phyloP scores from a whole-genome alignment of 2,329 filamentous ascomycete genomes.

The Emmonsia crescens region DNA sequence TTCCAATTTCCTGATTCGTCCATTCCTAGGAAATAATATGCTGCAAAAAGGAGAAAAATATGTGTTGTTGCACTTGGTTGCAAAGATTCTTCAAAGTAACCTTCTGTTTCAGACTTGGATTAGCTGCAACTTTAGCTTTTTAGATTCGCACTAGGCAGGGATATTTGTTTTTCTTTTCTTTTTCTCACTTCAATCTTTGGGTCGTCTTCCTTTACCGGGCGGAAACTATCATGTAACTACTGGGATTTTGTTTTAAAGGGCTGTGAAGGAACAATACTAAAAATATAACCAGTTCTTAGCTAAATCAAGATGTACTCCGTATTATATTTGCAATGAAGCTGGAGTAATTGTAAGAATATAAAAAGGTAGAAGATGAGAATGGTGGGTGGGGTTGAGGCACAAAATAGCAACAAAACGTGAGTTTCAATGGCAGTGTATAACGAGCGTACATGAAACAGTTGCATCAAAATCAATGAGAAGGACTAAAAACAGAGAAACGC shows the following conservation, averaged over 20 bases:
- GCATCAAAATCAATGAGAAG: not conserved
- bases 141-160: not conserved
- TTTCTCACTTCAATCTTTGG: not conserved
- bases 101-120: not conserved
- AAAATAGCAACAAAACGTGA: no score
- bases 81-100: not conserved
- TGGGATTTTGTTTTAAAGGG: not conserved
- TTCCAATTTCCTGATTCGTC: not conserved
- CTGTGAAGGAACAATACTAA: not conserved
- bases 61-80: not conserved
- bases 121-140: not conserved
- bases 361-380: not conserved
- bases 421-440: not conserved
- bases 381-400: no score
- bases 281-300: not conserved
- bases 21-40: not conserved
- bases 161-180: not conserved
- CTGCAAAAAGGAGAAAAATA: not conserved
- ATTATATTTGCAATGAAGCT: not conserved
- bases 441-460: constrained; percentile 2
- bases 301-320: not conserved
- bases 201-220: not conserved
- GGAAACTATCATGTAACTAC: no score
- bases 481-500: not conserved
- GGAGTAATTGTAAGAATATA: not conserved